phyloP scores from a whole-genome alignment of 139 green algal genomes.

The Chlamydomonas sphaeroides region DNA sequence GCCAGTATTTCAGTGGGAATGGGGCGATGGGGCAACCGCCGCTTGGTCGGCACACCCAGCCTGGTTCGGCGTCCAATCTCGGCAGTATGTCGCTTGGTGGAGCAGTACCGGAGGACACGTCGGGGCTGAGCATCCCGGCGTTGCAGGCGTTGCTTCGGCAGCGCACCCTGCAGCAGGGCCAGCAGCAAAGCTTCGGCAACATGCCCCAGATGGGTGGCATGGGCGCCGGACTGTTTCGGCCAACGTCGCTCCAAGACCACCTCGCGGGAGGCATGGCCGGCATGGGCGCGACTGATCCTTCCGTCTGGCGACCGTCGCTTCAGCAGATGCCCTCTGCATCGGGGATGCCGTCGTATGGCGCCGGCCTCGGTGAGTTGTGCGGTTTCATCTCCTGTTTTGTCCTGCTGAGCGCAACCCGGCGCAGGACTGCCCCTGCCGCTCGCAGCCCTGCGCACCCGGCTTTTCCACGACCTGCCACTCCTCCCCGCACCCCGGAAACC shows the following conservation, averaged over 20 bases:
- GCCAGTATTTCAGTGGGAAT: neutral
- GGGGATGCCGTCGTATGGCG: neutral
- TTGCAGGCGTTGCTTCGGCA: constrained; percentile 12
- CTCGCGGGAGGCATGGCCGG: neutral
- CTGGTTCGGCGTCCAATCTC: neutral
- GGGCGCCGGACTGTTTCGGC: constrained; percentile 7
- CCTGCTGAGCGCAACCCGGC: too few relatives aligned
- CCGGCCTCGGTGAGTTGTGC: neutral
- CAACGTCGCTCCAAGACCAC: constrained; percentile 16
- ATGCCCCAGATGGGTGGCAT: neutral
- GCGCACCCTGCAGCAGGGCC: constrained; percentile 15
- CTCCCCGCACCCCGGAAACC: neutral
- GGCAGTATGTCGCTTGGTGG: neutral
- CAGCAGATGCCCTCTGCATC: neutral
- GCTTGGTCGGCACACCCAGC: neutral
- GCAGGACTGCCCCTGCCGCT: too few relatives aligned
- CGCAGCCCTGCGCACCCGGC: neutral
- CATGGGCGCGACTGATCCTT: neutral
- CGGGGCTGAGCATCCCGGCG: constrained; percentile 10
- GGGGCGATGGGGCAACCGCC: neutral
- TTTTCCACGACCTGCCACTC: neutral
- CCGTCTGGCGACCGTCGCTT: constrained; percentile 4
- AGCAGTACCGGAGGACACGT: neutral
- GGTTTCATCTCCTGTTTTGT: too few relatives aligned
- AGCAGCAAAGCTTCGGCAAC: neutral